Percentiles rank a stretch among this genome's conserved stretches.
These are phyloP conservation scores for Ogataea glucozyma DNA, from an alignment of 805 yeast species.

Conservation along the genomic window DNA sequence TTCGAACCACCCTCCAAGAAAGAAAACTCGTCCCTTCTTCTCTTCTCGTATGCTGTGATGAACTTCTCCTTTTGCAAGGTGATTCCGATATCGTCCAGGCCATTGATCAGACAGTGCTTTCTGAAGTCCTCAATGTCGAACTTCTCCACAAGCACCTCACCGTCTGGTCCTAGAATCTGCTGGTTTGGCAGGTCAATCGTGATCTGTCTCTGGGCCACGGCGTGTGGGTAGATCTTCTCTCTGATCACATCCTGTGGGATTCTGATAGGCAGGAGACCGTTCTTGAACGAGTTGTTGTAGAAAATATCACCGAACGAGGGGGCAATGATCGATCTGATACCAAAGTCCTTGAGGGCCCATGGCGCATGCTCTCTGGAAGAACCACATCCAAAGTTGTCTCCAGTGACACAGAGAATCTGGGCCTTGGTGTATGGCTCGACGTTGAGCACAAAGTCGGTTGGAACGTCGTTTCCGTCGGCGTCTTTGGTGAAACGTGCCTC, in stretches of 20 bases:
- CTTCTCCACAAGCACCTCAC: constrained; percentile 73
- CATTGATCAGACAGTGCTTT: constrained; percentile 91
- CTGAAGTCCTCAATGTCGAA: constrained; percentile 91
- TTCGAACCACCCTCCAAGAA: constrained; percentile 90
- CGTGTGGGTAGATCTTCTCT: constrained; percentile 76
- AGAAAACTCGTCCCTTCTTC: constrained; percentile 77
- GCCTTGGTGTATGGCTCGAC: constrained; percentile 80
- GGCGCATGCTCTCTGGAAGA: constrained; percentile 99
- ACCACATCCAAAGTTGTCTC: constrained; percentile 98
- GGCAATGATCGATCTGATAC: constrained; percentile 92
- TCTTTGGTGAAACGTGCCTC: constrained; percentile 80
- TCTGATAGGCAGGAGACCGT: constrained; percentile 91
- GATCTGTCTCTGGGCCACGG: constrained; percentile 67
- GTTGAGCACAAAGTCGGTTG: constrained; percentile 90
- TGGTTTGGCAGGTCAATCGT: constrained; percentile 87
- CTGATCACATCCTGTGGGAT: constrained; percentile 75
- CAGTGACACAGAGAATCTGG: constrained; percentile 84
- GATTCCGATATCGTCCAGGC: constrained; percentile 95
- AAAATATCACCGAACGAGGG: constrained; percentile 98
- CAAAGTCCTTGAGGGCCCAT: constrained; percentile 98
- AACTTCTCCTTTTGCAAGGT: constrained; percentile 85
- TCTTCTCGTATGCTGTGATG: constrained; percentile 71
- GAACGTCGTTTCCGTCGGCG: constrained; percentile 66
- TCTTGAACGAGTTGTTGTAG: constrained; percentile 95
- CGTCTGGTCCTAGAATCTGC: constrained; percentile 65